Evolutionary conservation across 257 asterid genomes (phyloP), one percentile per base, ranked within the genome.

Genomic region (Linderniella brevidens): DNA sequence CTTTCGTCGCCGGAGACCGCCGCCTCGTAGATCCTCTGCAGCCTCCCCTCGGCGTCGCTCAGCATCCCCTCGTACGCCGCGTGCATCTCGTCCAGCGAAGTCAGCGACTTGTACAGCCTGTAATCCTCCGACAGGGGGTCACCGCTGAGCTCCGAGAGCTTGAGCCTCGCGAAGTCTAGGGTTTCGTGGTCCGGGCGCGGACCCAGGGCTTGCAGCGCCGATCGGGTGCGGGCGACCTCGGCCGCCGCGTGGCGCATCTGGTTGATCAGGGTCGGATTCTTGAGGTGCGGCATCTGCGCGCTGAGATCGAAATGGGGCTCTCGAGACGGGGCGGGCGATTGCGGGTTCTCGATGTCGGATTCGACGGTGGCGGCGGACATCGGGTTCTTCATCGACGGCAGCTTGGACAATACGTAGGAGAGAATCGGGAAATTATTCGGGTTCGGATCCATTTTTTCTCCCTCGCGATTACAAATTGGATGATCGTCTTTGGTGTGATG

Each of bases 161-260:
- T 72, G 45, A 68, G 37, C 50, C 76, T 72, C 5, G 98, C 94
- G 13, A 38, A 41, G 57, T 90, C 98, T 14, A 90, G 77, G 8
- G 77, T 46, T 80, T 90, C 98, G 66, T 90, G 98, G 64, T 79
- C 94, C 50, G 98, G 96, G 6, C 93, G 79, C 52, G 68, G 74
- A 0, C 96, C 98, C 3, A 90, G 75, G 48, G 73, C 50, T 45
- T 52, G 64, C 62, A 90, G 76, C 39, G 67, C 55, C 20, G 92
- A 74, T 59, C 98, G 81, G 53, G 93, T 62, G 55, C 79, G 92
- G 40, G 79, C 69, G 43, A 90, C 86, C 49, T 85, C 96, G 38
- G 62, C 59, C 12, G 81, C 94, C 49, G 96, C 92, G 13, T 57
- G 37, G 29, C 77, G 81, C 98, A 90, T 90, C 14, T 75, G 75